A percentile compares a stretch with the other conserved stretches of the same genome.
Evolutionary conservation across 805 yeast genomes (phyloP).

Genomic region (Barnettozyma sp.): DNA sequence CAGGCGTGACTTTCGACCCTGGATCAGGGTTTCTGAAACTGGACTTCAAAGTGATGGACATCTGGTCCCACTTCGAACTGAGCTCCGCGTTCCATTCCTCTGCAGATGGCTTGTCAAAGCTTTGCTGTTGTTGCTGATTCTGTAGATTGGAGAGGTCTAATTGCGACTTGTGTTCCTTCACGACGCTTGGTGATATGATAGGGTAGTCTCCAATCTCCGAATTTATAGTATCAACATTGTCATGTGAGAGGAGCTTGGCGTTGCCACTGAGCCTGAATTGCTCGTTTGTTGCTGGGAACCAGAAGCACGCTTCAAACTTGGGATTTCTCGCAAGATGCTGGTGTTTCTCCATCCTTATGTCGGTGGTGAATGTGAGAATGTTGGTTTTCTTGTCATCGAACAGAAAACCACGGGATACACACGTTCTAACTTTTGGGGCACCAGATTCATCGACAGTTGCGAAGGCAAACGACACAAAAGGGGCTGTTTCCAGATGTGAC

Average conservation of each 20-base stretch:
- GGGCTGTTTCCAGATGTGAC: constrained; percentile 36
- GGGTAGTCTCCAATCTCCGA: constrained; percentile 23
- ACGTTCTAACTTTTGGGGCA: constrained; percentile 60
- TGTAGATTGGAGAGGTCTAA: constrained; percentile 16
- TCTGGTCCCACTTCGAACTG: constrained; percentile 50
- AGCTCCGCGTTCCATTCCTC: constrained; percentile 68
- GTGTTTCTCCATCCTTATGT: constrained; percentile 59
- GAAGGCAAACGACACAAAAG: constrained; percentile 57
- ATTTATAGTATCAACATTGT: constrained; percentile 13
- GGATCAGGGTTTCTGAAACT: constrained; percentile 72
- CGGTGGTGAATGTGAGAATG: constrained; percentile 64
- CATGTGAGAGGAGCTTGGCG: constrained; percentile 39
- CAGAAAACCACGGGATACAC: constrained; percentile 67
- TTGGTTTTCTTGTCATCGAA: constrained; percentile 64
- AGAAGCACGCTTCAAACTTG: constrained; percentile 69
- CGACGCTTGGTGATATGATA: constrained; percentile 25
- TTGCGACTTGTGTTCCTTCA: constrained; percentile 19
- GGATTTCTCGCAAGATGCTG: constrained; percentile 42
- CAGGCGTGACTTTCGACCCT: constrained; percentile 48
- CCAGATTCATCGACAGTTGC: constrained; percentile 54
- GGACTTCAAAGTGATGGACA: constrained; percentile 54
- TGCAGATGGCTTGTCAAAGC: constrained; percentile 16
- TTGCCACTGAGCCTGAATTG: constrained; percentile 71
- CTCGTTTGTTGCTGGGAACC: constrained; percentile 52
- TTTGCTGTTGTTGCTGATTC: too few relatives aligned